phyloP scores from a whole-genome alignment of 2,329 filamentous ascomycete genomes.

The Penicillium occitanis region DNA sequence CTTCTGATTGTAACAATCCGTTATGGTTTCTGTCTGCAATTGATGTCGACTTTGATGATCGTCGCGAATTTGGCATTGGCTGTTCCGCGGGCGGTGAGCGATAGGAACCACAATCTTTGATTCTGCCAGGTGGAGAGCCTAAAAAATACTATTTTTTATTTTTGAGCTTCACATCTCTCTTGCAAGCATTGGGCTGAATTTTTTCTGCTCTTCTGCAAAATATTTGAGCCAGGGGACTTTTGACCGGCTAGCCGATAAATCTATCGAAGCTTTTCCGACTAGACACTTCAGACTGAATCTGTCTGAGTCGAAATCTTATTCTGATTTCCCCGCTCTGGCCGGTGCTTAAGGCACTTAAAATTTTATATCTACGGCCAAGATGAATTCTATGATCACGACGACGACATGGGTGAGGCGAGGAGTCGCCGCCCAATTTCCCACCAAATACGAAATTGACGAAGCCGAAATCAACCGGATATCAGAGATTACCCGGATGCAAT shows the following conservation, averaged over 20 bases:
- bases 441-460: conserved; percentile 73
- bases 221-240: background rate
- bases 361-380: background rate
- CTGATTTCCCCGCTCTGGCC: conserved; percentile 15
- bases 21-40: background rate
- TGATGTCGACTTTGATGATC: background rate
- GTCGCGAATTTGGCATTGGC: conserved; percentile 7
- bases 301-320: background rate
- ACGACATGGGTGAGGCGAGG: conserved; percentile 75
- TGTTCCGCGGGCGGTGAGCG: conserved; percentile 20
- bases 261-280: background rate
- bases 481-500: conserved; percentile 70
- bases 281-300: background rate
- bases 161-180: background rate
- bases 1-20: background rate
- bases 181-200: background rate
- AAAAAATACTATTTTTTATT: conserved; percentile 18
- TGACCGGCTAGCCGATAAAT: background rate
- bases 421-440: conserved; percentile 72
- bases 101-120: conserved; percentile 7
- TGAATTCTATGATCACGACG: conserved; percentile 69
- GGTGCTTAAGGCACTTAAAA: background rate
- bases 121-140: conserved; percentile 22
- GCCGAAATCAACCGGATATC: conserved; percentile 74
- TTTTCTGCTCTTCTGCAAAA: background rate